Conservation (phyloP, 2,329 filamentous ascomycete genomes). For the Aspergillus chevalieri region DNA sequence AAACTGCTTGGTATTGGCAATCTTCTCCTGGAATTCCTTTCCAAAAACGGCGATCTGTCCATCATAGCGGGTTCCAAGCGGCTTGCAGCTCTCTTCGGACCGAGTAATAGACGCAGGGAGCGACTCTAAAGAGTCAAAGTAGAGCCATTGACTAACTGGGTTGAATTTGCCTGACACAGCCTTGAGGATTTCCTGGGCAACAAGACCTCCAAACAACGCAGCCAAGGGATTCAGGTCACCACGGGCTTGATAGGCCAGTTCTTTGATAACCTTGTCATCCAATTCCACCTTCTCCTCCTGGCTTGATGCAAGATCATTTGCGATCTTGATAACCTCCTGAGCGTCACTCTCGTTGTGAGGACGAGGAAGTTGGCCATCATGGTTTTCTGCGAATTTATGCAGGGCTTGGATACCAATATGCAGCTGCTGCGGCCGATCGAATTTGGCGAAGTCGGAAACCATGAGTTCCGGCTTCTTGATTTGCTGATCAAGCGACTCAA, state of each 20-base stretch:
- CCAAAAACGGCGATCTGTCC: constrained; percentile 97
- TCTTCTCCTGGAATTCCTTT: constrained; percentile 86
- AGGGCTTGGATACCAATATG: constrained; percentile 90
- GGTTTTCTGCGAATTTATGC: constrained; percentile 71
- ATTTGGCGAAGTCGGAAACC: constrained; percentile 95
- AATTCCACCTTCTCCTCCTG: constrained; percentile 70
- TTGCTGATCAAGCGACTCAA: constrained; percentile 71
- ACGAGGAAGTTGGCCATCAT: constrained; percentile 66
- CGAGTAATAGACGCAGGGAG: constrained; percentile 69
- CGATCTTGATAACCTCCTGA: constrained; percentile 65
- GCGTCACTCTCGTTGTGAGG: constrained; percentile 85
- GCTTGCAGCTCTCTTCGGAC: constrained; percentile 82
- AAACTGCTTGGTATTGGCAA: constrained; percentile 85
- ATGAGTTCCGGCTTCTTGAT: constrained; percentile 83
- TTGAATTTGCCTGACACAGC: constrained; percentile 96
- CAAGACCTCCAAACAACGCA: constrained; percentile 88
- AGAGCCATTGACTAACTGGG: constrained; percentile 92
- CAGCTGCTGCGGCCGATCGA: constrained; percentile 86
- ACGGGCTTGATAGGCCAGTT: constrained; percentile 88
- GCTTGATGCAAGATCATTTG: constrained; percentile 63
- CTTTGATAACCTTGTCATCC: constrained; percentile 85
- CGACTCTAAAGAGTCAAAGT: constrained; percentile 97
- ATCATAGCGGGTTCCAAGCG: constrained; percentile 80
- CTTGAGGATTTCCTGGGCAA: constrained; percentile 92
- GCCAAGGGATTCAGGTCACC: constrained; percentile 90